Evolutionary conservation across 2,329 filamentous ascomycete species (phyloP).

Genomic region (Penicillium sp.): DNA sequence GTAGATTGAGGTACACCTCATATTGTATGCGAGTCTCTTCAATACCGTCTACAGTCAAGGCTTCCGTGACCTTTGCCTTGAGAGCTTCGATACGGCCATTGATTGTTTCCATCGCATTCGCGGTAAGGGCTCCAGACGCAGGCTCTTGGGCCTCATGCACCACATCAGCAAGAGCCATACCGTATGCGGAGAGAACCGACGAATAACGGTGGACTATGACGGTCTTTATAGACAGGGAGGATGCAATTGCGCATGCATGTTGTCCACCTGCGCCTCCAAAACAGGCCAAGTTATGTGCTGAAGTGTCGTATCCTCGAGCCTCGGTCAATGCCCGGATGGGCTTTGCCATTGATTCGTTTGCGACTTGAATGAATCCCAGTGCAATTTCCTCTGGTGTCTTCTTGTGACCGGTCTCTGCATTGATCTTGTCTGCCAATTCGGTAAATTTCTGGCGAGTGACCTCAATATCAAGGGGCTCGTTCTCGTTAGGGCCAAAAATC

Average conservation of each 20-base stretch:
- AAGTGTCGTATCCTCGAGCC: constrained; percentile 83
- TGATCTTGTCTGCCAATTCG: constrained; percentile 69
- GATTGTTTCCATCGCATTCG: constrained; percentile 29
- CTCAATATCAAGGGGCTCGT: constrained; percentile 68
- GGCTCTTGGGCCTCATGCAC: constrained; percentile 71
- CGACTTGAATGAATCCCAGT: constrained; percentile 36
- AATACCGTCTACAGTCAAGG: constrained; percentile 35
- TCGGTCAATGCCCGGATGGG: constrained; percentile 86
- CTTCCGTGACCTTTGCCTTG: constrained; percentile 23
- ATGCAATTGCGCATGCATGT: constrained; percentile 83
- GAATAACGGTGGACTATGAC: constrained; percentile 79
- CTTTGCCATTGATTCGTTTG: constrained; percentile 44
- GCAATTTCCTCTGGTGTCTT: constrained; percentile 52
- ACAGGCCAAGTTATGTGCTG: constrained; percentile 75
- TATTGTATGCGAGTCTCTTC: constrained; percentile 31
- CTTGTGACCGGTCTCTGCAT: constrained; percentile 49
- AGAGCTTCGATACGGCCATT: constrained; percentile 24
- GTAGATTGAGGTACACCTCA: constrained; percentile 41
- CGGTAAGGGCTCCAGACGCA: constrained; percentile 45
- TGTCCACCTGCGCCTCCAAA: constrained; percentile 90
- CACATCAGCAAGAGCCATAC: constrained; percentile 85
- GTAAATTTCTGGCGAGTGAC: constrained; percentile 53
- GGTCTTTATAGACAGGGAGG: constrained; percentile 66
- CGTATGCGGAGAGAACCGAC: constrained; percentile 83
- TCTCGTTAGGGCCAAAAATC: constrained; percentile 84